These are phyloP conservation scores for Salvia miltiorrhiza DNA, from an alignment of 257 asterid species.

Conservation along the genomic window DNA sequence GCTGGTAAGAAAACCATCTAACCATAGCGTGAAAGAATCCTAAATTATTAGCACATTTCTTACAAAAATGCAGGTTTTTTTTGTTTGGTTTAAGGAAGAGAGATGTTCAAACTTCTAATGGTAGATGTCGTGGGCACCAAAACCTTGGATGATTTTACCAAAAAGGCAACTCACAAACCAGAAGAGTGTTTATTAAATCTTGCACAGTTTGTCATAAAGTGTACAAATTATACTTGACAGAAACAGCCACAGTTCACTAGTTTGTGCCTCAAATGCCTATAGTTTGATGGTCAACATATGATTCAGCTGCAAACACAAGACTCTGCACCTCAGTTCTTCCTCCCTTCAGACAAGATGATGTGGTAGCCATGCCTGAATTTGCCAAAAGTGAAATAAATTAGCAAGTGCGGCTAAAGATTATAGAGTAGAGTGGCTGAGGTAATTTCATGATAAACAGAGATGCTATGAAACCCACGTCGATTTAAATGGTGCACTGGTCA, in stretches of 20 bases:
- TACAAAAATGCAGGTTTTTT: neutral
- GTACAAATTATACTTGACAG: neutral
- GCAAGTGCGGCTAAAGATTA: neutral
- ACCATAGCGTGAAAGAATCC: too few species aligned
- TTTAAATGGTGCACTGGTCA: conserved; percentile 85
- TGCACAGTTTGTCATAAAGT: conserved; percentile 13
- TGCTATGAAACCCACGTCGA: conserved; percentile 64
- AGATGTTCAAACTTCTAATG: neutral
- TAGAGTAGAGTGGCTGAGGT: neutral
- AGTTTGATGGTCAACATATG: conserved; percentile 10
- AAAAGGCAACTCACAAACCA: neutral
- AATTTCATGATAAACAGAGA: neutral
- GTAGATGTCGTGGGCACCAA: neutral
- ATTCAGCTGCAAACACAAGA: conserved; percentile 13
- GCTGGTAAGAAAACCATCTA: too few species aligned
- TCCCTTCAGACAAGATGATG: conserved; percentile 87
- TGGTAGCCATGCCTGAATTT: conserved; percentile 91
- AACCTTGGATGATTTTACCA: neutral
- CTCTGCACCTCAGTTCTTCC: conserved; percentile 70
- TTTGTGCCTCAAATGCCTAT: neutral
- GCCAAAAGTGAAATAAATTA: conserved; percentile 8
- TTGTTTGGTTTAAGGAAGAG: neutral
- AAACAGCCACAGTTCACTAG: conserved; percentile 8
- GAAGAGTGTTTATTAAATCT: neutral
- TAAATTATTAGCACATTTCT: neutral